Evolutionary conservation across 768 basidiomycete genomes (phyloP), one percentile per base, ranked within the genome.

Genomic region (Naganishia vishniacii): DNA sequence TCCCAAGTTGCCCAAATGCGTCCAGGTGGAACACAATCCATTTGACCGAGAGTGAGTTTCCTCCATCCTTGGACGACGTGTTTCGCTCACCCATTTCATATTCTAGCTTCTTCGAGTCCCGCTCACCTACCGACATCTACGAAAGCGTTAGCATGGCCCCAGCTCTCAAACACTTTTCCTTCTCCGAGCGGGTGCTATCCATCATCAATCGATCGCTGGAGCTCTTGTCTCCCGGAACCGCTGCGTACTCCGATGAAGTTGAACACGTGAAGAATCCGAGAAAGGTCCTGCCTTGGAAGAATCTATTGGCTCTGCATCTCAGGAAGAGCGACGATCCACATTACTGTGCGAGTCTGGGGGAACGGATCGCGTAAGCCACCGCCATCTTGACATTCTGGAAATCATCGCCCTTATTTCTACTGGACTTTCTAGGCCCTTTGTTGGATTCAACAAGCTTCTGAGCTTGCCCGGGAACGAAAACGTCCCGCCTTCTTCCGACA

Each of bases 401-500:
- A n/a, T n/a, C n/a, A 26, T 28, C 28, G 18, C 40, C 8, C 31
- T 25, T 53, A 4, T 29, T 23, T 26, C 41, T 9, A 29, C 13
- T 41, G 31, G n/a, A 12, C 9, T 29, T 20, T 25, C 1, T 12
- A 29, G 18, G 16, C 75, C 75, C 1, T 75, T 77, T 40, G 71
- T 70, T 7, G 72, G 69, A 15, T 77, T 73, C 70, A 77, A 75
- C 68, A 74, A 75, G 53, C 62, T 75, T 3, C 69, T 74, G 11
- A 29, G 47, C 51, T 63, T 73, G 0, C 75, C 75, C 8, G 75
- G 75, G 2, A 77, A 77, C 69, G 73, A 77, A 59, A 73, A 75
- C 67, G 69, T 77, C 12, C 75, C 75, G 0, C 72, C 75, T 6
- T 67, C 75, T 8, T 20, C 61, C 3, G 31, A 31, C 8, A 75